Conservation (phyloP, 192 early-diverging fungal genomes). For the Lobosporangium transversale region DNA sequence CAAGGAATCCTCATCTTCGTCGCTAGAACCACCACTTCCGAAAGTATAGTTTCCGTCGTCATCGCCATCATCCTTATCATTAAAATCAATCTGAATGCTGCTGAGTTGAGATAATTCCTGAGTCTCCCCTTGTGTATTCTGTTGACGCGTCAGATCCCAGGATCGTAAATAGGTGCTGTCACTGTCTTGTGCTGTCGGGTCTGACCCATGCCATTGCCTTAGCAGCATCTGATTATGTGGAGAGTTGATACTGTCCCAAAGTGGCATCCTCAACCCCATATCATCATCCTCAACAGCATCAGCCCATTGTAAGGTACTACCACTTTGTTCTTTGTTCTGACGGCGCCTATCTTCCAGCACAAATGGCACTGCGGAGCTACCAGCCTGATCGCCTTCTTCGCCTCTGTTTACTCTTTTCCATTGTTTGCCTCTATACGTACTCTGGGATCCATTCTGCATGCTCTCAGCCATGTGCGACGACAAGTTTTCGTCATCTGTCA, state of each 20-base stretch:
- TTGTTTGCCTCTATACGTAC: conserved; percentile 28
- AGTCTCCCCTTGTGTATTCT: background rate
- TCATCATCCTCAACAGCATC: conserved; percentile 12
- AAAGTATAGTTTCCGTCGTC: conserved; percentile 5
- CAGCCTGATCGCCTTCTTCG: background rate
- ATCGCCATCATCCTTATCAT: conserved; percentile 15
- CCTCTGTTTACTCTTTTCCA: background rate
- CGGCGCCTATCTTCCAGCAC: conserved; percentile 3
- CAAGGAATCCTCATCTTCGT: conserved; percentile 5
- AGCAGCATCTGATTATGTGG: conserved; percentile 26
- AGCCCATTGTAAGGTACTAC: background rate
- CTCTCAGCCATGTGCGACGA: no score
- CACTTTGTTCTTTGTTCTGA: background rate
- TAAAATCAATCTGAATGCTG: conserved; percentile 27
- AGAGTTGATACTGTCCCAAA: conserved; percentile 50
- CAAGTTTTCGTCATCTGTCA: conserved; percentile 22
- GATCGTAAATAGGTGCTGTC: background rate
- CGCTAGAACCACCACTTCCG: background rate
- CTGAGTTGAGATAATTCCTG: conserved; percentile 14
- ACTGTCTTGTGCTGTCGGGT: no score
- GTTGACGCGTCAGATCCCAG: conserved; percentile 20
- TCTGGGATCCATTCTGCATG: conserved; percentile 31
- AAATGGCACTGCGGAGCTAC: conserved; percentile 12
- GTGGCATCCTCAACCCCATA: conserved; percentile 32
- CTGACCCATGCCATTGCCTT: conserved; percentile 23